A percentile compares a stretch with the other conserved stretches of the same genome.
These are phyloP conservation scores for Helicocarpus griseus DNA, from an alignment of 2,329 filamentous ascomycete species.

Conservation along the genomic window DNA sequence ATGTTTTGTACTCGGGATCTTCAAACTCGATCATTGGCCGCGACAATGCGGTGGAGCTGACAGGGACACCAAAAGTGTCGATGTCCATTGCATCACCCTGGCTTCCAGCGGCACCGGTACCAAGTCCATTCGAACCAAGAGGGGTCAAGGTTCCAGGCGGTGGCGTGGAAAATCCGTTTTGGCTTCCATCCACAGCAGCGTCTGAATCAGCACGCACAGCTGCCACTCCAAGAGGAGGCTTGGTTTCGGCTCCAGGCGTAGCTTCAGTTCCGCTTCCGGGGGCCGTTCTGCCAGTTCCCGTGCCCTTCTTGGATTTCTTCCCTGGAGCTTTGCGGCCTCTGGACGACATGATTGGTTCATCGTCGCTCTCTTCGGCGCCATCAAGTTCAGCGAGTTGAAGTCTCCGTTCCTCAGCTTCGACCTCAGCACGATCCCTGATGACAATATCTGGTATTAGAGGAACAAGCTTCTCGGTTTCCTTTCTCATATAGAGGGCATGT, in stretches of 20 bases:
- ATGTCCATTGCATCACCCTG: slow-evolving; percentile 81
- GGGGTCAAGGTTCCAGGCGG: slow-evolving; percentile 70
- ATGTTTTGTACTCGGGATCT: slow-evolving; percentile 85
- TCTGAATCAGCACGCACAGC: slow-evolving; percentile 63
- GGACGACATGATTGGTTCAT: slow-evolving; percentile 97
- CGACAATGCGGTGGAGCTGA: slow-evolving; percentile 56
- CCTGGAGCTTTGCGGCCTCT: slow-evolving; percentile 78
- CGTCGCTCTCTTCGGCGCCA: slow-evolving; percentile 82
- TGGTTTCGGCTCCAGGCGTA: slow-evolving; percentile 47
- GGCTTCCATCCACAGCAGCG: slow-evolving; percentile 58
- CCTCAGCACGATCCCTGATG: slow-evolving; percentile 83
- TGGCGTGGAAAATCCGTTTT: slow-evolving; percentile 78
- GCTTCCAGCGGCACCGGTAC: slow-evolving; percentile 49
- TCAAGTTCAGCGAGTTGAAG: slow-evolving; percentile 77
- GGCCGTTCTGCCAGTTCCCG: slow-evolving; percentile 53
- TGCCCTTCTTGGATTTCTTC: slow-evolving; percentile 65
- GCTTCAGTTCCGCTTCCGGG: slow-evolving; percentile 65
- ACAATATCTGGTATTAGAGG: slow-evolving; percentile 88
- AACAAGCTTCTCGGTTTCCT: slow-evolving; percentile 92
- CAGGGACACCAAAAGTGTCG: slow-evolving; percentile 58
- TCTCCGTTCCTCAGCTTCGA: slow-evolving; percentile 74
- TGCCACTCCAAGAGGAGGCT: slow-evolving; percentile 42
- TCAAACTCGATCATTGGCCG: slow-evolving; percentile 74
- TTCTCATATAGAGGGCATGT: slow-evolving; percentile 93
- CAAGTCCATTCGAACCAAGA: slow-evolving; percentile 58